Evolutionary conservation across 208 protist species (phyloP).

Genomic region (Angomonas ambiguus): DNA sequence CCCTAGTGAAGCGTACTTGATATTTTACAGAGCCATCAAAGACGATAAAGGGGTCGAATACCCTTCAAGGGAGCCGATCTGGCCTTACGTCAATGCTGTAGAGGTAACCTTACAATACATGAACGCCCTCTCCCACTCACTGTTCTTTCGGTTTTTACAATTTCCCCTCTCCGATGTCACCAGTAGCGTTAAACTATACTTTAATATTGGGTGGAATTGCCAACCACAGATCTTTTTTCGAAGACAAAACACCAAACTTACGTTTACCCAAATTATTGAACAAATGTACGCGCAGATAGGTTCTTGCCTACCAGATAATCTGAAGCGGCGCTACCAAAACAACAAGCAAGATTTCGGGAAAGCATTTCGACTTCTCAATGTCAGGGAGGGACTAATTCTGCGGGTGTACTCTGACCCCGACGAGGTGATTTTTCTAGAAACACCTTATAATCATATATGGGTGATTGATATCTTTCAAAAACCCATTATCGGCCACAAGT

Average conservation of each 20-base stretch:
- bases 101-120: background rate
- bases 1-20: conserved; percentile 22
- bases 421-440: conserved; percentile 1
- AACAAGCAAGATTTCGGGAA: conserved; percentile 5
- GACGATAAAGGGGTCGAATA: background rate
- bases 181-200: conserved; percentile 14
- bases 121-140: conserved; percentile 13
- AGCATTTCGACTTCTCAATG: conserved; percentile 23
- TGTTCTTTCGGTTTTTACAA: conserved; percentile 45
- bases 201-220: conserved; percentile 40
- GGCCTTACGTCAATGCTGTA: background rate
- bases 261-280: conserved; percentile 24
- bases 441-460: conserved; percentile 3
- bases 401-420: conserved; percentile 10
- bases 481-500: conserved; percentile 17
- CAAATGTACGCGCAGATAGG: conserved; percentile 30
- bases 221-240: conserved; percentile 43
- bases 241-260: background rate
- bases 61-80: background rate
- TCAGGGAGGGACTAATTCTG: conserved; percentile 20
- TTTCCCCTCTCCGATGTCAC: conserved; percentile 21
- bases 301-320: conserved; percentile 2
- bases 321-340: conserved; percentile 13
- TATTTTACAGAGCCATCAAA: conserved; percentile 23
- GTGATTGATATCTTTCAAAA: conserved; percentile 26